Base-by-base conservation (phyloP, 495 filamentous ascomycete species). In the Aspergillus leporis region DNA sequence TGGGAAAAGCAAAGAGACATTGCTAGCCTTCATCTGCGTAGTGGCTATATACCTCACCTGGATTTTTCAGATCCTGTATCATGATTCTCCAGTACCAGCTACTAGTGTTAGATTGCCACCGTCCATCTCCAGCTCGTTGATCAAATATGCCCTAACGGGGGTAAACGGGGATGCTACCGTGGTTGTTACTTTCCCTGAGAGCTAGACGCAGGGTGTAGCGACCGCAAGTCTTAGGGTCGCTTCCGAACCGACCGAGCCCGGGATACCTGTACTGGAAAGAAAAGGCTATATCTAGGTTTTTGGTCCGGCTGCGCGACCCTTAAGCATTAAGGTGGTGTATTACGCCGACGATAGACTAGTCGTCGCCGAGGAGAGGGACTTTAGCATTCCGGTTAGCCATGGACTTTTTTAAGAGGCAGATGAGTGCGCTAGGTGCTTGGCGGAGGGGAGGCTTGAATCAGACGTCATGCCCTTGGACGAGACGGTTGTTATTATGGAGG, bases 391-490 rank as follows among this genome's bases (percentile, higher is more conserved):
- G 8, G 81, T 87, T 67, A 87, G 86, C 22, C 83, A 89, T 61
- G 90, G 89, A 43, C 90, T 91, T 86, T 90, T 87, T 74, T 93
- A 85, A 85, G 89, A 93, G 71, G 90, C 90, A 16, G 90, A 93
- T 76, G 89, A 89, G 73, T 84, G 78, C 51, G 90, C 85, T 48
- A 74, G 84, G 38, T 90, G 87, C 67, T 62, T 93, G 53, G 78
- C 83, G 46, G 88, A 92, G 71, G 87, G 89, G 55, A 84, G 81
- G 74, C 66, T 78, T 63, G 83, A 93, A 74, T 87, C 88, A 65
- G 78, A 82, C 55, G 70, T 66, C 14, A 72, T 90, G 73, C 75
- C 81, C 10, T 83, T 80, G 80, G 80, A 82, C 55, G 90, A 94
- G 77, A 91, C 87, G 65, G 72, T 91, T 21, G 78, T 85, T 48